Evolutionary conservation across 2,329 filamentous ascomycete species (phyloP).

Genomic region (Parastagonospora nodorum): DNA sequence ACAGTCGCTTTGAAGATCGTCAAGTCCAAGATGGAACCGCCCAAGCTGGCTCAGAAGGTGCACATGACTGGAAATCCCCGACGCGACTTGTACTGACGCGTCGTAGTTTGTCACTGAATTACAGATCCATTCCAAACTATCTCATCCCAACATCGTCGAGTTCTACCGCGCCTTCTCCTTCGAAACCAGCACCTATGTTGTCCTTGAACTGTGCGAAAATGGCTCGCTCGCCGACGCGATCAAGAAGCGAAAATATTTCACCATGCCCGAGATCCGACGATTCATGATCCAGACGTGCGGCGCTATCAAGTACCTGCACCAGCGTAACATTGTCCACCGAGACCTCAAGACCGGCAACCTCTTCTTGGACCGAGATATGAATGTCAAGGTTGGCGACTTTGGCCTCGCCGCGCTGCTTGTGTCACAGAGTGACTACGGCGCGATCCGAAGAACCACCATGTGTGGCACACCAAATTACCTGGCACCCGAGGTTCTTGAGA

Average conservation of each 20-base stretch:
- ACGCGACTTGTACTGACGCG: conserved; percentile 26
- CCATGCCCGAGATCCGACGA: conserved; percentile 90
- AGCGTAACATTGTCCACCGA: conserved; percentile 92
- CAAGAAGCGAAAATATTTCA: conserved; percentile 86
- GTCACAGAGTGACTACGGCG: conserved; percentile 87
- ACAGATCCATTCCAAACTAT: conserved; percentile 98
- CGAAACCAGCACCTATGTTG: conserved; percentile 86
- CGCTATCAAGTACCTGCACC: conserved; percentile 97
- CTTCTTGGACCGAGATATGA: conserved; percentile 93
- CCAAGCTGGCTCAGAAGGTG: conserved; percentile 85
- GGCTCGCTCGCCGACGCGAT: conserved; percentile 98
- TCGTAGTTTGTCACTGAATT: conserved; percentile 76
- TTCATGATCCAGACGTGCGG: conserved; percentile 95
- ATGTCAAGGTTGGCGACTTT: conserved; percentile 97
- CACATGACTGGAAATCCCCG: conserved; percentile 24
- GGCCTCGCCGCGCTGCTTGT: conserved; percentile 90
- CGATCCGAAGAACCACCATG: conserved; percentile 80
- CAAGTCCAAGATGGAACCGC: conserved; percentile 76
- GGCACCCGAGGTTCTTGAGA: conserved; percentile 93
- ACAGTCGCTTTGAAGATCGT: conserved; percentile 81
- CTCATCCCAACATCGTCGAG: conserved; percentile 92
- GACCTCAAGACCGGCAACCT: conserved; percentile 99
- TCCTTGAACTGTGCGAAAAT: conserved; percentile 92
- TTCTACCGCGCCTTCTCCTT: conserved; percentile 95
- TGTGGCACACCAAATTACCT: conserved; percentile 99